phyloP scores from a whole-genome alignment of 352 stramenopile genomes.

The Plasmopara muralis region DNA sequence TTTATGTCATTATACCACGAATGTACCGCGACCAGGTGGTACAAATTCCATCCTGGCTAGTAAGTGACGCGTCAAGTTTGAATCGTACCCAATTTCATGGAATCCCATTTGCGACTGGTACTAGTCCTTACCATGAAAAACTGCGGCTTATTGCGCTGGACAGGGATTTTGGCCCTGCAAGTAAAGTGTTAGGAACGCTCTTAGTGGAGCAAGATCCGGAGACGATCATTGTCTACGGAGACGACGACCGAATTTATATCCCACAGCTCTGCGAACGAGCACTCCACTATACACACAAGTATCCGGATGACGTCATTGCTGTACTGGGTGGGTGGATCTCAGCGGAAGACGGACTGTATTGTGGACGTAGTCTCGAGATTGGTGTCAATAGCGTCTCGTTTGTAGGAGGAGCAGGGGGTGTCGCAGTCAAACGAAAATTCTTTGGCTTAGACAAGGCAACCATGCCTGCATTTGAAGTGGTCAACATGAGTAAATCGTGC shows the following conservation, averaged over 20 bases:
- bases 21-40: conserved; percentile 30
- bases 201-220: conserved; percentile 47
- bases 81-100: conserved; percentile 26
- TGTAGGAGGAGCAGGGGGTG: conserved; percentile 42
- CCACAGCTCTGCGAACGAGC: conserved; percentile 32
- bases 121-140: conserved; percentile 32
- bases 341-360: conserved; percentile 42
- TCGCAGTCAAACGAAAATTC: conserved; percentile 44
- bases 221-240: conserved; percentile 56
- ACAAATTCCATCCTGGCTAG: conserved; percentile 38
- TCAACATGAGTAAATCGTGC: conserved; percentile 40
- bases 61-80: conserved; percentile 10
- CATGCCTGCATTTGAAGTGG: conserved; percentile 33
- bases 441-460: conserved; percentile 28
- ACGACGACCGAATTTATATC: conserved; percentile 42
- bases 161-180: conserved; percentile 46
- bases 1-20: conserved; percentile 46
- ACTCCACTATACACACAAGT: conserved; percentile 42
- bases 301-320: conserved; percentile 37
- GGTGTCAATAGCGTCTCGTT: conserved; percentile 50
- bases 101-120: conserved; percentile 26
- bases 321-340: conserved; percentile 49
- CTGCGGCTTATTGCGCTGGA: conserved; percentile 37
- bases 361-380: conserved; percentile 39
- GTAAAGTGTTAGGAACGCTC: conserved; percentile 44